Conservation (phyloP, 2,329 filamentous ascomycete species). For the Aaosphaeria pasadenensis region DNA sequence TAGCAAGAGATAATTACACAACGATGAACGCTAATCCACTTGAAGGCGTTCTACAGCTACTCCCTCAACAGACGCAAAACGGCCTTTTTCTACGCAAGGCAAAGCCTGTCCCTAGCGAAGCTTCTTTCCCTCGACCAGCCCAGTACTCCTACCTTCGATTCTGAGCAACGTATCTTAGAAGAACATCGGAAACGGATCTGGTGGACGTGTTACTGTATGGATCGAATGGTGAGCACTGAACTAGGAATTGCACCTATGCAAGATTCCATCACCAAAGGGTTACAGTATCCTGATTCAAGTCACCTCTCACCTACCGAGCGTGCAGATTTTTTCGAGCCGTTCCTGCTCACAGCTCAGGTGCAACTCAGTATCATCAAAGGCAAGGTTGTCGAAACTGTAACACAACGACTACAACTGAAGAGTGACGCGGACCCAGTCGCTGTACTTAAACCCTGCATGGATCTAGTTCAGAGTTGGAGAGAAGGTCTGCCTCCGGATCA, state of each 20-base stretch:
- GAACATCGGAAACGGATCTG: not conserved
- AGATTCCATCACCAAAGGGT: not conserved
- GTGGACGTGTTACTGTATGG: not conserved
- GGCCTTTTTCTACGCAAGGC: not conserved
- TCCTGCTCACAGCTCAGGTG: not conserved
- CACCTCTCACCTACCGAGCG: not conserved
- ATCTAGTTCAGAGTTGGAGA: not conserved
- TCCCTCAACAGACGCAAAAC: not conserved
- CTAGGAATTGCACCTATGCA: not conserved
- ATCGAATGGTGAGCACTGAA: not conserved
- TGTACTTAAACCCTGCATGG: not conserved
- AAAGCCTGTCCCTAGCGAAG: not conserved
- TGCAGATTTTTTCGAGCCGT: not conserved
- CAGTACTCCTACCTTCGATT: not conserved
- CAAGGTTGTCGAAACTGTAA: not conserved
- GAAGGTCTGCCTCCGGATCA: not conserved
- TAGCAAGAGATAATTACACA: not conserved
- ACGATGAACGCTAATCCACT: not conserved
- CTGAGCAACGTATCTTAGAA: not conserved
- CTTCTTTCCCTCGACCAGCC: not conserved
- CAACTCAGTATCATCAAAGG: not conserved
- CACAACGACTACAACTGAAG: not conserved
- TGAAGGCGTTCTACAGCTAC: not conserved
- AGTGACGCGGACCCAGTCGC: not conserved
- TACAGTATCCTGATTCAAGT: not conserved